Evolutionary conservation across 441 rosid genomes (phyloP).

Genomic region (Eutrema salsugineum): DNA sequence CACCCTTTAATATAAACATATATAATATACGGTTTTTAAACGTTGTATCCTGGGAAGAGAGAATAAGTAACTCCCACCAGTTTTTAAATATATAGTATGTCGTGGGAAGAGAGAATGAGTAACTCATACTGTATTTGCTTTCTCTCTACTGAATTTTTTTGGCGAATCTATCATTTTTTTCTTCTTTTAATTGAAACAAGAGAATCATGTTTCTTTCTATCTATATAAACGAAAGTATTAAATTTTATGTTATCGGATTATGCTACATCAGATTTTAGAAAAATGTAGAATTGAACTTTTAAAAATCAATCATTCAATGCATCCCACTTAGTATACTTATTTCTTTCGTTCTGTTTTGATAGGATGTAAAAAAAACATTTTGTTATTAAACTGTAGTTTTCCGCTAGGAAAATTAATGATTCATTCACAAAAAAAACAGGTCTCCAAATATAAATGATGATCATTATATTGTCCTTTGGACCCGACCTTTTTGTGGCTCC

Average conservation of each 20-base stretch:
- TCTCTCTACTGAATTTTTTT: background rate
- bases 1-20: background rate
- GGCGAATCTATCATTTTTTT: background rate
- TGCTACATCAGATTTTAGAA: background rate
- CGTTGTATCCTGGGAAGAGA: constrained; percentile 8
- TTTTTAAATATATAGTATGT: background rate
- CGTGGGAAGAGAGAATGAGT: background rate
- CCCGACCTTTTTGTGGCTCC: constrained; percentile 28
- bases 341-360: background rate
- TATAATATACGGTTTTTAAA: background rate
- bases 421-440: constrained; percentile 6
- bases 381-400: background rate
- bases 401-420: background rate
- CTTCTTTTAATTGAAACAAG: no score
- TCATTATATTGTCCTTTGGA: constrained; percentile 22
- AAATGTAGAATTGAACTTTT: background rate
- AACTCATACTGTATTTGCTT: background rate
- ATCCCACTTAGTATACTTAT: background rate
- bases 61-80: background rate
- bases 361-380: background rate
- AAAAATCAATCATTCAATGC: background rate
- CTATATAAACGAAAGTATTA: background rate
- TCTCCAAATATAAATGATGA: constrained; percentile 12
- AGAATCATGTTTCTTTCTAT: background rate
- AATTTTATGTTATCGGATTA: background rate